phyloP scores from a whole-genome alignment of 768 basidiomycete species.

The Termitomyces sp. region DNA sequence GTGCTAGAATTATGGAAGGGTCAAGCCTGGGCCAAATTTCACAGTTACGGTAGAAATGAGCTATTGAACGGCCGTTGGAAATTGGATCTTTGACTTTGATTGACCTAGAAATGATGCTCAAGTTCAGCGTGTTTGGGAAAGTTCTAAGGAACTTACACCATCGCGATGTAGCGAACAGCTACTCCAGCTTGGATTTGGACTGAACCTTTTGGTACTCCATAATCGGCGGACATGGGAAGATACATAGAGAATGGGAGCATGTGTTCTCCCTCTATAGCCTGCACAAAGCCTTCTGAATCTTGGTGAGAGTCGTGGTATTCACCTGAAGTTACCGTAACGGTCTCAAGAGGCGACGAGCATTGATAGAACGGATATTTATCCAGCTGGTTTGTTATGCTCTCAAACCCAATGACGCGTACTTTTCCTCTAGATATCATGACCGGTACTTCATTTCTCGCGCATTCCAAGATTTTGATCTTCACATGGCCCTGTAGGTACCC shows the following conservation, averaged over 20 bases:
- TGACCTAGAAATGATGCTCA: constrained; percentile 40
- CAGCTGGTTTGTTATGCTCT: constrained; percentile 55
- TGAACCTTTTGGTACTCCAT: constrained; percentile 56
- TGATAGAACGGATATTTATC: constrained; percentile 84
- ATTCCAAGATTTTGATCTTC: constrained; percentile 58
- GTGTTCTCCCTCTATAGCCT: constrained; percentile 65
- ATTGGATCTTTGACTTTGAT: constrained; percentile 69
- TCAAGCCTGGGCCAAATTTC: constrained; percentile 77
- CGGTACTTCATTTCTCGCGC: constrained; percentile 50
- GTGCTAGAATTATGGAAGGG: constrained; percentile 54
- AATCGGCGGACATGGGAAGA: constrained; percentile 53
- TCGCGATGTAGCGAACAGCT: background rate
- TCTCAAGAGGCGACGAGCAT: constrained; percentile 51
- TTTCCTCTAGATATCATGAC: constrained; percentile 72
- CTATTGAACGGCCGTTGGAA: constrained; percentile 63
- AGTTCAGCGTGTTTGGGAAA: background rate
- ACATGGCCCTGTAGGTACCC: constrained; percentile 66
- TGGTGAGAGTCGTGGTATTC: constrained; percentile 39
- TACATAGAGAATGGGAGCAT: constrained; percentile 69
- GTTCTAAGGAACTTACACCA: background rate
- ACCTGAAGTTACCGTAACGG: constrained; percentile 42
- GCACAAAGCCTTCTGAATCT: constrained; percentile 61
- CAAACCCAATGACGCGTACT: constrained; percentile 81
- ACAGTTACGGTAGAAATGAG: constrained; percentile 86
- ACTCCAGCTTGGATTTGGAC: constrained; percentile 52